These are phyloP conservation scores for Calcarisporium arbuscula DNA, from an alignment of 2,329 filamentous ascomycete species.

Conservation along the genomic window DNA sequence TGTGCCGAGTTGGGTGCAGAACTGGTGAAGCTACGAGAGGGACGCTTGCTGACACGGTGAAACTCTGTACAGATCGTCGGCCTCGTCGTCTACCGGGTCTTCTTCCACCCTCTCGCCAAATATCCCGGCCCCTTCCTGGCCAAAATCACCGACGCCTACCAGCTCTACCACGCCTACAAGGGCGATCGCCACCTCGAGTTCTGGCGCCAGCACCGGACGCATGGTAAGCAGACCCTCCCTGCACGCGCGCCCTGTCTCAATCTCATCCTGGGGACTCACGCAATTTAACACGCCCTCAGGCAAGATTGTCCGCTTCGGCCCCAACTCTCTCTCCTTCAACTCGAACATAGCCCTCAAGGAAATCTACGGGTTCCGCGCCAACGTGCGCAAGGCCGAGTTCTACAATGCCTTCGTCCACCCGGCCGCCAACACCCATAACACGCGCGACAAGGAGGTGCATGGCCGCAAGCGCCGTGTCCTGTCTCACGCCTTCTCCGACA, in stretches of 20 bases:
- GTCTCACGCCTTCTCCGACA: slow-evolving; percentile 64
- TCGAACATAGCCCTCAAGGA: slow-evolving; percentile 59
- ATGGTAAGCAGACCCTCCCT: slow-evolving; percentile 42
- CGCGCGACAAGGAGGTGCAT: slow-evolving; percentile 61
- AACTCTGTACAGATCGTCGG: slow-evolving; percentile 25
- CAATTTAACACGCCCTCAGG: slow-evolving; percentile 28
- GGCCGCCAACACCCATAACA: slow-evolving; percentile 66
- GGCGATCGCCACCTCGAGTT: slow-evolving; percentile 71
- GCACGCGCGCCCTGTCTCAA: slow-evolving; percentile 1
- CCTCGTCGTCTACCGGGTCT: slow-evolving; percentile 49
- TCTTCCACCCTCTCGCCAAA: slow-evolving; percentile 57
- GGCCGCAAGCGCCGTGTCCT: slow-evolving; percentile 66
- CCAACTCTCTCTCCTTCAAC: slow-evolving; percentile 74
- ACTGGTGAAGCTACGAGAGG: background rate
- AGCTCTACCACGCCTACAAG: slow-evolving; percentile 68
- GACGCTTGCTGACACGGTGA: background rate
- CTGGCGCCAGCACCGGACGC: slow-evolving; percentile 62
- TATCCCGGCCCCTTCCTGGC: slow-evolving; percentile 60
- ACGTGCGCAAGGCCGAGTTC: slow-evolving; percentile 63
- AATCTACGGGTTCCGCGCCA: slow-evolving; percentile 58
- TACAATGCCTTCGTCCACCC: slow-evolving; percentile 69
- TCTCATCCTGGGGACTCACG: background rate
- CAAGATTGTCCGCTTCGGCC: slow-evolving; percentile 68
- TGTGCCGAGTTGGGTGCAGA: slow-evolving; percentile 1
- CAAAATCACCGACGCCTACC: slow-evolving; percentile 57